These are phyloP conservation scores for Penicillium decumbens DNA, from an alignment of 2,329 filamentous ascomycete genomes.

Conservation along the genomic window DNA sequence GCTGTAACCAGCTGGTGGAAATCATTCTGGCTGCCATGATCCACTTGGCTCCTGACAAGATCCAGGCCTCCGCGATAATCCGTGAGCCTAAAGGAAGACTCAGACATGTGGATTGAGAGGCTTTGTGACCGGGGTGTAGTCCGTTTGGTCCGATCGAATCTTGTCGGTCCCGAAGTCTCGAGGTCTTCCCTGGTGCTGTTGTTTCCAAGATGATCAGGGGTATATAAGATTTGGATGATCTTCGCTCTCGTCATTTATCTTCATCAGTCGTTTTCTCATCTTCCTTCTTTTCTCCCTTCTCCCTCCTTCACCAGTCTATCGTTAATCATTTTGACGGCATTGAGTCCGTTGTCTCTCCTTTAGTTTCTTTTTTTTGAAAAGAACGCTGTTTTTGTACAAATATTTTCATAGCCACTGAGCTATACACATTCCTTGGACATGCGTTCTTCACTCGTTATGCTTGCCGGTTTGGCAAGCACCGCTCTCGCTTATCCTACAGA, in stretches of 20 bases:
- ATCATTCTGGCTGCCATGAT: conserved; percentile 10
- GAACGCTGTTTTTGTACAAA: conserved; percentile 13
- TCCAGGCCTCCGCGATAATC: conserved; percentile 15
- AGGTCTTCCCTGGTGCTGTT: neutral
- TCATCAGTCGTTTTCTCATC: conserved; percentile 22
- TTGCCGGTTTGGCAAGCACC: conserved; percentile 33
- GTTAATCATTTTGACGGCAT: conserved; percentile 25
- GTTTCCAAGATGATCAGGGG: conserved; percentile 16
- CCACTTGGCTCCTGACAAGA: conserved; percentile 13
- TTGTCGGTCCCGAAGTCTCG: no score
- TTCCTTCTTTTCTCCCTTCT: neutral
- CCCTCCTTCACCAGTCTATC: conserved; percentile 30
- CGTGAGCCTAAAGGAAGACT: conserved; percentile 15
- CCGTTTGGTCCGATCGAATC: conserved; percentile 1
- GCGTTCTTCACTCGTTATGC: conserved; percentile 28
- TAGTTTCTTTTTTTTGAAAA: conserved; percentile 7
- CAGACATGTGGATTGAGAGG: conserved; percentile 18
- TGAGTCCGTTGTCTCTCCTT: conserved; percentile 18
- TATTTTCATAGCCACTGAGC: conserved; percentile 11
- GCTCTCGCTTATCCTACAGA: conserved; percentile 32
- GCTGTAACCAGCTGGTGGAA: conserved; percentile 12
- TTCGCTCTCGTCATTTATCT: conserved; percentile 20
- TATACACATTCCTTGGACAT: conserved; percentile 25
- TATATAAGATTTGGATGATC: conserved; percentile 32
- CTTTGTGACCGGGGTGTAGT: conserved; percentile 20